Evolutionary conservation across 176 grass and related monocot genomes (phyloP).

Genomic region (Aegilops longissima): DNA sequence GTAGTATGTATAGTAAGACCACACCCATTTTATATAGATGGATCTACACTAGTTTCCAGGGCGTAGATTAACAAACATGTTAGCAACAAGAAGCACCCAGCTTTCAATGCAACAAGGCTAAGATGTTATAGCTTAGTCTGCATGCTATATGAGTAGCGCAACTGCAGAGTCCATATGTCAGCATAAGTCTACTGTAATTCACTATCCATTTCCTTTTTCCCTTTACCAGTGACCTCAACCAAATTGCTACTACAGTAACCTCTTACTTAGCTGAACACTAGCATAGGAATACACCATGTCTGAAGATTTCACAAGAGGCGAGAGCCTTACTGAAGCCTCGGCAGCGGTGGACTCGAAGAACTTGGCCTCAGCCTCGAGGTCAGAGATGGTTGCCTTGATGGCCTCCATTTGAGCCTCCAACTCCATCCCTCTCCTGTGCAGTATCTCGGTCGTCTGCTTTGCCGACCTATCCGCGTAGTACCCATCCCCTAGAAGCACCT

Average conservation of each 20-base stretch:
- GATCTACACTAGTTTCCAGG: neutral
- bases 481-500: constrained; percentile 92
- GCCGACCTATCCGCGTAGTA: constrained; percentile 82
- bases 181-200: neutral
- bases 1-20: neutral
- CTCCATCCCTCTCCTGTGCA: constrained; percentile 69
- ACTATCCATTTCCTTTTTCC: neutral
- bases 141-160: neutral
- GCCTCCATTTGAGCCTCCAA: constrained; percentile 69
- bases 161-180: neutral
- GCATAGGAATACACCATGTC: neutral
- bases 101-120: constrained; percentile 6
- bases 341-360: constrained; percentile 9
- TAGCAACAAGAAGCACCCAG: neutral
- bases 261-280: neutral
- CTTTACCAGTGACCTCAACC: neutral
- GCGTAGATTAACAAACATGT: constrained; percentile 1
- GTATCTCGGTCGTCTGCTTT: constrained; percentile 74
- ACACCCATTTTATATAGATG: neutral
- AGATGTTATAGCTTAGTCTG: neutral
- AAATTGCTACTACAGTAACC: constrained; percentile 3
- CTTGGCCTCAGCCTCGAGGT: constrained; percentile 56
- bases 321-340: neutral
- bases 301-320: neutral
- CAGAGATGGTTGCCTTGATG: constrained; percentile 67